Conservation (phyloP, 441 rosid species). For the Erodium texanum region DNA sequence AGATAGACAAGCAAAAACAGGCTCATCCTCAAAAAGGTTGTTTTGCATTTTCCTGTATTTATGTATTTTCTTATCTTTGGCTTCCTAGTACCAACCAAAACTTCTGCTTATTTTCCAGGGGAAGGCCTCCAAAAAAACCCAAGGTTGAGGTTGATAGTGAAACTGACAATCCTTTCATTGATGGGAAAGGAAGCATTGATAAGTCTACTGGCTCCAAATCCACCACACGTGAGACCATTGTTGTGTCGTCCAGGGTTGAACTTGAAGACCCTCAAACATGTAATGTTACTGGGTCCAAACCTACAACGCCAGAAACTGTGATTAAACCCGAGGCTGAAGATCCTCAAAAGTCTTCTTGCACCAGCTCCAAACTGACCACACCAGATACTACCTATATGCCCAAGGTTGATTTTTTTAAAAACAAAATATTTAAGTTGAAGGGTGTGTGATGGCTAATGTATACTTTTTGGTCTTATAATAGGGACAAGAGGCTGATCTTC, state of each 20-base stretch:
- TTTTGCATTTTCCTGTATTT: no score
- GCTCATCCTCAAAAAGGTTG: no score
- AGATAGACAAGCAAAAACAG: no score
- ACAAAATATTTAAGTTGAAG: neutral
- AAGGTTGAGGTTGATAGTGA: neutral
- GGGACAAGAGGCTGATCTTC: neutral
- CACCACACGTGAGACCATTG: no score
- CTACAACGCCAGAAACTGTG: neutral
- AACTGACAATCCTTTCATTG: neutral
- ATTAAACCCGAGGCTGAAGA: neutral
- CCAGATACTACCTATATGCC: neutral
- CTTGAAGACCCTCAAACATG: neutral
- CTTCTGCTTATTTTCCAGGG: conserved; percentile 13
- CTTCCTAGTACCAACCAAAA: no score
- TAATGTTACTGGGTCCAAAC: neutral
- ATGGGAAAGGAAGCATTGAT: no score
- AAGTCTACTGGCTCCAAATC: no score
- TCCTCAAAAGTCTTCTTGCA: neutral
- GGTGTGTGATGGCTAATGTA: neutral
- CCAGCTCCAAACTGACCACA: neutral
- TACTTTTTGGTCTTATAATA: neutral
- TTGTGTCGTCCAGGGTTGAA: no score
- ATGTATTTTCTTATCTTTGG: no score
- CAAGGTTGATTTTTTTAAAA: neutral
- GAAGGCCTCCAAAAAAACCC: neutral